phyloP scores from a whole-genome alignment of 805 yeast genomes.

The Candida ascalaphidarum region DNA sequence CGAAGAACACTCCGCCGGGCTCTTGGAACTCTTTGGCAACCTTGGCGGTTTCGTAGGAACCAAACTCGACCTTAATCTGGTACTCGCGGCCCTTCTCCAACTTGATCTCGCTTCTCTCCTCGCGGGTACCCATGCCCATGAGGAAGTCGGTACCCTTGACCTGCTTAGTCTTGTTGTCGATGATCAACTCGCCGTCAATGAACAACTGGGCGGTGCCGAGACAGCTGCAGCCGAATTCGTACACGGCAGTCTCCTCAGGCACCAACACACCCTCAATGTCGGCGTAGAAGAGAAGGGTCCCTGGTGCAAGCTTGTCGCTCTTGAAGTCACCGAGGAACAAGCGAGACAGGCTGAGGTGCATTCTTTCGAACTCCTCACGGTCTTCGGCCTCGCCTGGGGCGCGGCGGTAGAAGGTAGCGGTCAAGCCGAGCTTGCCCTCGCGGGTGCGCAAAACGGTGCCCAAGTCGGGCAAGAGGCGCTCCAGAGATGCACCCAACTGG shows the following conservation, averaged over 20 bases:
- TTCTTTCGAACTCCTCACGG: slow-evolving; percentile 17
- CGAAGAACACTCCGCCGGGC: slow-evolving; percentile 17
- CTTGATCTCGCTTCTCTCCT: slow-evolving; percentile 29
- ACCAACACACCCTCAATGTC: slow-evolving; percentile 34
- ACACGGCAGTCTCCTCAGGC: slow-evolving; percentile 41
- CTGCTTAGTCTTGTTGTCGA: slow-evolving; percentile 51
- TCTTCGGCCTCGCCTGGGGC: slow-evolving; percentile 9
- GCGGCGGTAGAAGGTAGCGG: slow-evolving; percentile 15
- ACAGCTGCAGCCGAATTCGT: slow-evolving; percentile 43
- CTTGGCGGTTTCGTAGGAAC: slow-evolving; percentile 17
- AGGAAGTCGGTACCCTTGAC: slow-evolving; percentile 41
- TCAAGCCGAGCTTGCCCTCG: slow-evolving; percentile 18
- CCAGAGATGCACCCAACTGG: slow-evolving; percentile 25
- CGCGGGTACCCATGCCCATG: slow-evolving; percentile 44
- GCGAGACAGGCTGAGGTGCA: slow-evolving; percentile 7
- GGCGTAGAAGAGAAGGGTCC: slow-evolving; percentile 24
- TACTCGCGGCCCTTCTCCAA: slow-evolving; percentile 39
- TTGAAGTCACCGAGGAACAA: slow-evolving; percentile 10
- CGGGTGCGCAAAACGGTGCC: slow-evolving; percentile 10
- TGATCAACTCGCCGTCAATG: slow-evolving; percentile 42
- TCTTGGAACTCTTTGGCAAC: slow-evolving; percentile 7
- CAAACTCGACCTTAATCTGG: slow-evolving; percentile 41
- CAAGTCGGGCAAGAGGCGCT: slow-evolving; percentile 22
- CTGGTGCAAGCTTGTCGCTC: slow-evolving; percentile 1
- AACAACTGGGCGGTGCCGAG: slow-evolving; percentile 50